Evolutionary conservation across 768 basidiomycete genomes (phyloP).

Genomic region (Favolaschia claudopus): DNA sequence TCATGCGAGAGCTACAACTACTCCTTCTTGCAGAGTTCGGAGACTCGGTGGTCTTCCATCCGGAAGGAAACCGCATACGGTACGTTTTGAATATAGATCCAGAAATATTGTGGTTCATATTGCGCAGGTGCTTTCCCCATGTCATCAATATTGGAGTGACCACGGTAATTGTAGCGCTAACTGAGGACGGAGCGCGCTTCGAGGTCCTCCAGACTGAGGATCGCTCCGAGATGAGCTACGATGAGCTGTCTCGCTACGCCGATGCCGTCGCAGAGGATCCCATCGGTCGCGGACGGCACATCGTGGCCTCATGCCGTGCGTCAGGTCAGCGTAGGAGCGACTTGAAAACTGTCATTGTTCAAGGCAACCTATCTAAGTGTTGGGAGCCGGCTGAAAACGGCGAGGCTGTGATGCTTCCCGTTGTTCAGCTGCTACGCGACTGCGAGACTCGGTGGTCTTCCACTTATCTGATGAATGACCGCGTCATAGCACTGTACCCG

Average conservation of each 20-base stretch:
- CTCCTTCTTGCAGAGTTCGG: neutral
- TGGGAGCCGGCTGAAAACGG: slow-evolving; percentile 19
- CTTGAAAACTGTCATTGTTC: slow-evolving; percentile 31
- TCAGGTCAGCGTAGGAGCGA: slow-evolving; percentile 40
- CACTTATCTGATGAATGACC: slow-evolving; percentile 43
- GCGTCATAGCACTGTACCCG: slow-evolving; percentile 39
- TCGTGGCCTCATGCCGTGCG: slow-evolving; percentile 40
- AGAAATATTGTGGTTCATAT: neutral
- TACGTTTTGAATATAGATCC: neutral
- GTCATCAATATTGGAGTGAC: slow-evolving; percentile 37
- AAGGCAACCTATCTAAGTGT: slow-evolving; percentile 31
- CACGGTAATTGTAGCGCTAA: slow-evolving; percentile 24
- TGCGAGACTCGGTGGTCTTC: slow-evolving; percentile 45
- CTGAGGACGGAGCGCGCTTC: slow-evolving; percentile 10
- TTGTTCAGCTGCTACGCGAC: slow-evolving; percentile 39
- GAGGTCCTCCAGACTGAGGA: slow-evolving; percentile 8
- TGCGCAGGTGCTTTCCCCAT: slow-evolving; percentile 36
- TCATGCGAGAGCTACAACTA: slow-evolving; percentile 34
- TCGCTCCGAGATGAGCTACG: neutral
- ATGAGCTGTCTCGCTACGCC: slow-evolving; percentile 23
- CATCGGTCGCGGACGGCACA: slow-evolving; percentile 28
- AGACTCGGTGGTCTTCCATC: slow-evolving; percentile 21
- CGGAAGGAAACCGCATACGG: slow-evolving; percentile 31
- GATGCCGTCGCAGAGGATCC: slow-evolving; percentile 33
- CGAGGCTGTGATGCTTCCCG: slow-evolving; percentile 21